phyloP scores from a whole-genome alignment of 352 stramenopile species.

The Phytophthora pisi region DNA sequence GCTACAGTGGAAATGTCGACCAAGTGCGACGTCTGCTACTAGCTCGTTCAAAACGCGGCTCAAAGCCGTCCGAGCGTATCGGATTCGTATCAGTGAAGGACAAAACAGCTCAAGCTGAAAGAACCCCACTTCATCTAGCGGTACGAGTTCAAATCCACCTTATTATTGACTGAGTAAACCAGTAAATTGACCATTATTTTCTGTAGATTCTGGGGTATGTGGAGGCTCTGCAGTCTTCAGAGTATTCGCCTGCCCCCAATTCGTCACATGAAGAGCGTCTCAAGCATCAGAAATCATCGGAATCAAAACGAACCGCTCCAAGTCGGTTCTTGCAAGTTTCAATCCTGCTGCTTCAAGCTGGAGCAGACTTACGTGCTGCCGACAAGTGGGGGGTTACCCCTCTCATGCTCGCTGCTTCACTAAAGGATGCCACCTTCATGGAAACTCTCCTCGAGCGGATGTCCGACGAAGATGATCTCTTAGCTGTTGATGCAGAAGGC shows the following conservation, averaged over 20 bases:
- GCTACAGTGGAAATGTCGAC: constrained; percentile 40
- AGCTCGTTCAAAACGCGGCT: background rate
- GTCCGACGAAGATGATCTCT: constrained; percentile 28
- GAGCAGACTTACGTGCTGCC: constrained; percentile 20
- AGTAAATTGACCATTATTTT: background rate
- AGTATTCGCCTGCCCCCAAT: background rate
- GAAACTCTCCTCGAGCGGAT: constrained; percentile 43
- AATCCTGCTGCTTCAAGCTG: constrained; percentile 42
- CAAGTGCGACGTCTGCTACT: constrained; percentile 35
- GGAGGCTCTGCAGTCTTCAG: constrained; percentile 15
- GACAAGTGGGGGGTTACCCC: constrained; percentile 72
- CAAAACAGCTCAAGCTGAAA: constrained; percentile 35
- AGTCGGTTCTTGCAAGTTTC: constrained; percentile 44
- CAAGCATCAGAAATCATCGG: constrained; percentile 13
- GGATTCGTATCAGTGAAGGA: constrained; percentile 23
- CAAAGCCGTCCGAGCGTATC: background rate
- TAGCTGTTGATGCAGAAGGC: constrained; percentile 37
- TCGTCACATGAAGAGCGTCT: constrained; percentile 6
- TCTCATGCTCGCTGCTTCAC: constrained; percentile 58
- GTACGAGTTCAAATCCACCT: constrained; percentile 25
- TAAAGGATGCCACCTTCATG: constrained; percentile 42
- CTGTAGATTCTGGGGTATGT: constrained; percentile 44
- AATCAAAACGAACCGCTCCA: constrained; percentile 16
- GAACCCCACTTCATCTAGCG: constrained; percentile 56
- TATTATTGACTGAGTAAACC: background rate